Base-by-base conservation (phyloP, 1,284 basidiomycete genomes). In the Golubevia sp. region DNA sequence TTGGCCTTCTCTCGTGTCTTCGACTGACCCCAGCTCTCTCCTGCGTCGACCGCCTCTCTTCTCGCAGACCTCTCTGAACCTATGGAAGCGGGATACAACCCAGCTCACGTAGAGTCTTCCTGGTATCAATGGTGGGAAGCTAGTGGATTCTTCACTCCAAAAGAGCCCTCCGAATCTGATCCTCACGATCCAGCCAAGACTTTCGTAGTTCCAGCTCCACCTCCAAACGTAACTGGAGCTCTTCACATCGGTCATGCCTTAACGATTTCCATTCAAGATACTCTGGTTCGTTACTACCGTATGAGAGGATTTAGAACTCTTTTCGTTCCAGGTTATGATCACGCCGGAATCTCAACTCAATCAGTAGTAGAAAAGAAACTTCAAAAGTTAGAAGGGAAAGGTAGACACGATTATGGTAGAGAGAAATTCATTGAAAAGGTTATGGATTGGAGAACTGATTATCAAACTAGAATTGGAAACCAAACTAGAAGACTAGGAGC, bases 81-180 rank as follows among this genome's bases (percentile, higher is more conserved):
- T 4, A 95, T 97, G 91, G 88, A 91, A 11, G 88, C 88, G 30
- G 92, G 92, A 3, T 99, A 98, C 86, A 96, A 99, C 84, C 97
- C 96, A 11, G 90, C 92, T 71, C 93, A 93, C 58, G 91, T 99
- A 68, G 97, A 99, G 84, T 88, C 94, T 4, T 91, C 94, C 8
- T 98, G 97, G 94, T 99, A 97, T 82, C 93, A 96, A 77, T 99
- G 97, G 97, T 99, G 97, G 97, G 87, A 90, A 61, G 88, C 90
- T 26, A 87, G 92, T 82, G 92, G 92, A 11, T 97, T 91, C 88
- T 99, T 98, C 88, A 88, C 90, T 71, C 97, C 97, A 1, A 63
- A 67, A 54, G 76, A 79, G 63, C 75, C 71, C 27, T 74, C 74
- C 55, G 76, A 82, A 38, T 73, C 71, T n/a, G 65, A 80, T 68